Percentiles rank a stretch among this genome's conserved stretches.
Conservation (phyloP, 768 basidiomycete genomes). For the Inosperma sp. region DNA sequence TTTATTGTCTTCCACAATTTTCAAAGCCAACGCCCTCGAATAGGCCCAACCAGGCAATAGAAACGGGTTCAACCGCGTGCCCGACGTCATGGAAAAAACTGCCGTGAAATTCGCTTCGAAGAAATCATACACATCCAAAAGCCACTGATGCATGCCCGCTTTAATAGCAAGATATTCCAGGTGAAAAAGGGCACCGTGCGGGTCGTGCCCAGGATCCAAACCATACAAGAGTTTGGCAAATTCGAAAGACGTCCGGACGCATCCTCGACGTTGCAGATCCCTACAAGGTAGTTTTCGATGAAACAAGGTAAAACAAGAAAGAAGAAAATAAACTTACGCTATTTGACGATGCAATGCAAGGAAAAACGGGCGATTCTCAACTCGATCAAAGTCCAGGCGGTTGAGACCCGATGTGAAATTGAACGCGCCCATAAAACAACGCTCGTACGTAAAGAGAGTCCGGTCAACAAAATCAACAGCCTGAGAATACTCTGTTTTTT, state of each 20-base stretch:
- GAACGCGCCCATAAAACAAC: slow-evolving; percentile 83
- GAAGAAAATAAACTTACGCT: slow-evolving; percentile 45
- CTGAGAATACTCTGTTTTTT: slow-evolving; percentile 78
- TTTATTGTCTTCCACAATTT: slow-evolving; percentile 44
- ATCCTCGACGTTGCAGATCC: slow-evolving; percentile 84
- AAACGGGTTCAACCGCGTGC: slow-evolving; percentile 44
- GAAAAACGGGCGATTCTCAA: slow-evolving; percentile 93
- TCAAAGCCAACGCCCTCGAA: slow-evolving; percentile 63
- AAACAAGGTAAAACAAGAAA: neutral
- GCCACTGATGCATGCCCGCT: slow-evolving; percentile 74
- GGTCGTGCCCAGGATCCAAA: slow-evolving; percentile 84
- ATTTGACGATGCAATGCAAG: slow-evolving; percentile 82
- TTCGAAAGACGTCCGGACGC: slow-evolving; percentile 86
- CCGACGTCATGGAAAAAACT: slow-evolving; percentile 13
- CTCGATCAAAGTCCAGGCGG: slow-evolving; percentile 82
- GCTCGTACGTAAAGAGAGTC: slow-evolving; percentile 91
- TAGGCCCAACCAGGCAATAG: slow-evolving; percentile 77
- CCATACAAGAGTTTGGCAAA: slow-evolving; percentile 82
- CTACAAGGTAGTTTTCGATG: slow-evolving; percentile 32
- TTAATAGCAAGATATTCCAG: slow-evolving; percentile 85
- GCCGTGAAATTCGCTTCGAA: slow-evolving; percentile 22
- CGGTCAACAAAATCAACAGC: slow-evolving; percentile 88
- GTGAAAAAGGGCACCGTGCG: slow-evolving; percentile 79
- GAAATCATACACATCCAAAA: slow-evolving; percentile 64
- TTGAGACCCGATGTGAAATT: slow-evolving; percentile 77